Conservation (phyloP, 148 eudicot species). For the Persicaria maculosa region DNA sequence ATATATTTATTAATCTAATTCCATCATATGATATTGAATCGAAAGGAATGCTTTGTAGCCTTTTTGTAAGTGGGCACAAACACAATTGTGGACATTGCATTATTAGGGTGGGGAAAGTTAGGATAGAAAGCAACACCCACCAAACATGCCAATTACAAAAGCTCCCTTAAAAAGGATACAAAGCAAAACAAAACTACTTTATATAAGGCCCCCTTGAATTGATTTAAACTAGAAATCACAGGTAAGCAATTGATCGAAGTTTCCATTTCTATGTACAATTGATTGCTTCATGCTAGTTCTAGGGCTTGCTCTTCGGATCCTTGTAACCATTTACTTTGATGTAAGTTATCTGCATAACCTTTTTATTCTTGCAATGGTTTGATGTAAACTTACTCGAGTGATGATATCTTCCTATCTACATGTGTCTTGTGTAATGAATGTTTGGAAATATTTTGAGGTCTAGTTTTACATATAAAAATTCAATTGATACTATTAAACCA, state of each 20-base stretch:
- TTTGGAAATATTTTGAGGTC: too few species aligned
- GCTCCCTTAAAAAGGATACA: not conserved
- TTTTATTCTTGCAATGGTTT: not conserved
- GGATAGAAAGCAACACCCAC: slow-evolving; percentile 6
- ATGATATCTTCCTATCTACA: too few species aligned
- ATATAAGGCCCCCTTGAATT: slow-evolving; percentile 1
- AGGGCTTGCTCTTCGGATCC: not conserved
- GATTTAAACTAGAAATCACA: not conserved
- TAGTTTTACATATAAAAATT: too few species aligned
- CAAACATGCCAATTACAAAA: slow-evolving; percentile 8
- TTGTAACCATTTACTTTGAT: not conserved
- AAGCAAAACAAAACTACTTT: not conserved
- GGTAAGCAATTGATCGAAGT: not conserved
- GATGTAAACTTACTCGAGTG: too few species aligned
- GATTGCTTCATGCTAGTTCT: not conserved
- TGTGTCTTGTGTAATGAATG: too few species aligned
- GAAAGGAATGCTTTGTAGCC: slow-evolving; percentile 8
- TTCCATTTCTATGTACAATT: not conserved
- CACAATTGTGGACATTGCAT: slow-evolving; percentile 8
- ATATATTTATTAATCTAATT: not conserved
- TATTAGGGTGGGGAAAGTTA: slow-evolving; percentile 13
- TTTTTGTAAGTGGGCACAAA: slow-evolving; percentile 8
- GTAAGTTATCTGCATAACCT: not conserved
- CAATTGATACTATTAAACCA: too few species aligned
- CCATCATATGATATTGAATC: not conserved